Evolutionary conservation across 2,329 filamentous ascomycete genomes (phyloP).

Genomic region (Aspergillus sp.): DNA sequence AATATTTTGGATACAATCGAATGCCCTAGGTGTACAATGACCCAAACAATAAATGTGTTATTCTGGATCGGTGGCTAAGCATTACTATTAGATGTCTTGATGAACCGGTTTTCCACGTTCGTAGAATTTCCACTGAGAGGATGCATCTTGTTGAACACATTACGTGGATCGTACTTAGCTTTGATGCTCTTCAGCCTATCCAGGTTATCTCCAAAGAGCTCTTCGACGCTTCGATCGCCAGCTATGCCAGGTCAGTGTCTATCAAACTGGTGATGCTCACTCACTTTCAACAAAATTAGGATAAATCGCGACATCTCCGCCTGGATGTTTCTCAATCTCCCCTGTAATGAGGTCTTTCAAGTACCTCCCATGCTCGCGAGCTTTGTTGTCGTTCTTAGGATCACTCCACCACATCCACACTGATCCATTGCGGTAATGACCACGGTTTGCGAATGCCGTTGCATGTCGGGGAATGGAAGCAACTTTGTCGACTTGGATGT

Average conservation of each 20-base stretch:
- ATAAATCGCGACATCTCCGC: conserved; percentile 27
- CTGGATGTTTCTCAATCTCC: conserved; percentile 12
- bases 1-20: too few species aligned
- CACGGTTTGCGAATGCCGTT: conserved; percentile 45
- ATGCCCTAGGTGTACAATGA: too few species aligned
- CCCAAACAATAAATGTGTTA: too few species aligned
- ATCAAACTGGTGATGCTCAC: conserved; percentile 4
- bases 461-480: conserved; percentile 27
- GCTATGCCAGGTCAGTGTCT: conserved; percentile 15
- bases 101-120: too few species aligned
- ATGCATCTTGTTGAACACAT: conserved; percentile 44
- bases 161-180: conserved; percentile 42
- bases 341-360: conserved; percentile 21
- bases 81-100: too few species aligned
- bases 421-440: conserved; percentile 41
- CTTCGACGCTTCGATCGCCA: conserved; percentile 25
- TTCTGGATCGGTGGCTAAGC: too few species aligned
- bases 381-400: conserved; percentile 28
- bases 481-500: conserved; percentile 38
- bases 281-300: conserved; percentile 30
- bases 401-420: conserved; percentile 40
- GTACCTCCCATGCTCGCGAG: conserved; percentile 36
- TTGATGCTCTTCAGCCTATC: conserved; percentile 39
- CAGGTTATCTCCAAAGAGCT: conserved; percentile 44
- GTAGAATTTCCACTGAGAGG: conserved; percentile 14